Evolutionary conservation across 2,329 filamentous ascomycete species (phyloP).

Genomic region (Aspergillus chevalieri): DNA sequence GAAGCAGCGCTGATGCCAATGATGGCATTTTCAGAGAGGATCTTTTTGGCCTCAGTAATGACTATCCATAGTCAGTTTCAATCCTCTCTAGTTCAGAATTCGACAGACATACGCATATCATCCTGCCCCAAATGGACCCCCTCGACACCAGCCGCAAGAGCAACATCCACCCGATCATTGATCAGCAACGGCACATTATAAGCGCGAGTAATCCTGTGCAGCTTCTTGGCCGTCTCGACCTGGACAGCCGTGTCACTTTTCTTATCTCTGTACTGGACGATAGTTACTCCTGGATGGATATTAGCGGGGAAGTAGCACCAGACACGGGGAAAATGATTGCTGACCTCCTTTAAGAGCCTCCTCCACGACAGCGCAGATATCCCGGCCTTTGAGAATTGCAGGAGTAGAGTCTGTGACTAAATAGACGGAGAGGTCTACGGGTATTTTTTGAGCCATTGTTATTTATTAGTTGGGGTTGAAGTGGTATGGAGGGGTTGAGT

Average conservation of each 20-base stretch:
- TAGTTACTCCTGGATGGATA: conserved; percentile 55
- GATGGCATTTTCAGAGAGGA: conserved; percentile 71
- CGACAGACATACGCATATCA: conserved; percentile 63
- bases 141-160: conserved; percentile 76
- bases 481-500: too few relatives aligned
- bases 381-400: conserved; percentile 65
- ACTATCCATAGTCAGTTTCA: conserved; percentile 36
- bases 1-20: conserved; percentile 84
- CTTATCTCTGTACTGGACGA: conserved; percentile 92
- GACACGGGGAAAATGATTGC: conserved; percentile 6
- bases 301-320: conserved; percentile 3
- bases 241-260: conserved; percentile 65
- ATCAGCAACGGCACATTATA: conserved; percentile 75
- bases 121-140: conserved; percentile 94
- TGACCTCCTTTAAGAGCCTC: conserved; percentile 66
- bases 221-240: conserved; percentile 61
- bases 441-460: conserved; percentile 23
- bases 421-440: conserved; percentile 74
- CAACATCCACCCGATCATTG: conserved; percentile 89
- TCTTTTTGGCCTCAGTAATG: conserved; percentile 57
- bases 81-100: background rate
- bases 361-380: conserved; percentile 68
- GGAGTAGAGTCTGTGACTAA: conserved; percentile 91
- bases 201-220: conserved; percentile 65
- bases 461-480: background rate